Conservation (phyloP, 2,329 filamentous ascomycete species). For the Seiridium unicorne region DNA sequence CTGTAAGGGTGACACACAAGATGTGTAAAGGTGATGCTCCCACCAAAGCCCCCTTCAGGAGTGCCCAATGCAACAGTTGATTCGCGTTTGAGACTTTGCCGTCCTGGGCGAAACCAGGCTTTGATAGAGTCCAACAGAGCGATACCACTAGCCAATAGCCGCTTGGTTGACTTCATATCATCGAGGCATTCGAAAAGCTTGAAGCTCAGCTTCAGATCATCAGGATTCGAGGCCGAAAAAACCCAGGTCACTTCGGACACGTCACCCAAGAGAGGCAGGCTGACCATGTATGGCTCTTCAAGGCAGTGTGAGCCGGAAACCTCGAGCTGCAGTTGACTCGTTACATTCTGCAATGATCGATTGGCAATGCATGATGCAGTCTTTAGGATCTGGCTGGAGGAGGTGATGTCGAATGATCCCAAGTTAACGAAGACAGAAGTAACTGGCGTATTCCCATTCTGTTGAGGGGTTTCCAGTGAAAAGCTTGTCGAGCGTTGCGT, state of each 20-base stretch:
- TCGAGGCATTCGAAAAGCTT: slow-evolving; percentile 2
- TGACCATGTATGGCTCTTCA: slow-evolving; percentile 1
- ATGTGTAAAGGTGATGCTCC: slow-evolving; percentile 8
- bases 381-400: background rate
- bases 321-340: slow-evolving; percentile 1
- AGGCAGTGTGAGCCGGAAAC: slow-evolving; percentile 1
- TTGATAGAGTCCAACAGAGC: slow-evolving; percentile 2
- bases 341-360: background rate
- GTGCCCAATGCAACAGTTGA: slow-evolving; percentile 3
- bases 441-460: background rate
- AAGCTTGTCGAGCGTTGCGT: background rate
- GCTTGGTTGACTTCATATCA: background rate
- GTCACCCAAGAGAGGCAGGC: slow-evolving; percentile 6
- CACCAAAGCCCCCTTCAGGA: slow-evolving; percentile 1
- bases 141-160: background rate
- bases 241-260: slow-evolving; percentile 5
- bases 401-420: slow-evolving; percentile 8
- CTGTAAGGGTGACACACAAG: slow-evolving; percentile 7
- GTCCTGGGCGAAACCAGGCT: slow-evolving; percentile 11
- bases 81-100: slow-evolving; percentile 11
- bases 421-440: slow-evolving; percentile 9
- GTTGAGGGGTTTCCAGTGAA: background rate
- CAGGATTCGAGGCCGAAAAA: slow-evolving; percentile 4
- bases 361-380: background rate
- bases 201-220: slow-evolving; percentile 6